These are phyloP conservation scores for Zopfochytrium polystomum DNA, from an alignment of 371 early-diverging fungal genomes.

Conservation along the genomic window DNA sequence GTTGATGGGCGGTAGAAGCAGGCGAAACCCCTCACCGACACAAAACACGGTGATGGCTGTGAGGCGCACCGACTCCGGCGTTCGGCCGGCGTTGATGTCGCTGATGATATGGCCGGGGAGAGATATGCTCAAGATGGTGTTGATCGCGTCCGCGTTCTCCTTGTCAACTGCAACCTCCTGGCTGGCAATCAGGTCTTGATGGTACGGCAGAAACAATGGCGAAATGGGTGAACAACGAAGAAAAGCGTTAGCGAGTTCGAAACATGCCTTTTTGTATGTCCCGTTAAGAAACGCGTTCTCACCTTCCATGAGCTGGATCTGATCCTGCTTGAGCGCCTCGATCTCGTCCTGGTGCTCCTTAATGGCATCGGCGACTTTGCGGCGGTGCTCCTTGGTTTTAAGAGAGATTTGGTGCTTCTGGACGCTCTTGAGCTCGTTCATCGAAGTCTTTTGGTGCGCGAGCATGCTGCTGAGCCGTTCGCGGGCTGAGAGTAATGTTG, in stretches of 20 bases:
- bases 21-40: constrained; percentile 26
- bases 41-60: constrained; percentile 35
- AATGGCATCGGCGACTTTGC: constrained; percentile 25
- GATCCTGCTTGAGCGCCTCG: constrained; percentile 31
- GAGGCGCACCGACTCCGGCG: constrained; percentile 22
- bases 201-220: not conserved
- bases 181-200: not conserved
- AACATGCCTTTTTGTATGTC: not conserved
- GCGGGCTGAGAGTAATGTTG: constrained; percentile 11
- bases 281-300: constrained; percentile 2
- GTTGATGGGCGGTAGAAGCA: too few species aligned
- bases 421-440: constrained; percentile 20
- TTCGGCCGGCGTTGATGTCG: constrained; percentile 23
- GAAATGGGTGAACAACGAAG: too few species aligned
- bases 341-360: constrained; percentile 38
- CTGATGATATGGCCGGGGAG: constrained; percentile 33
- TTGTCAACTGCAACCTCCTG: constrained; percentile 3
- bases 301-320: constrained; percentile 24
- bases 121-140: constrained; percentile 6
- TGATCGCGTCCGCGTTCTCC: not conserved
- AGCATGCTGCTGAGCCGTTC: constrained; percentile 17
- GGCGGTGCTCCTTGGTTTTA: constrained; percentile 30
- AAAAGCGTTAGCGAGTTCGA: too few species aligned
- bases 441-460: constrained; percentile 23
- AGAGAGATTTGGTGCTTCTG: constrained; percentile 20